Evolutionary conservation across 768 basidiomycete species (phyloP), one percentile per base, ranked within the genome.

Genomic region (Strobilomyces dryophilus): DNA sequence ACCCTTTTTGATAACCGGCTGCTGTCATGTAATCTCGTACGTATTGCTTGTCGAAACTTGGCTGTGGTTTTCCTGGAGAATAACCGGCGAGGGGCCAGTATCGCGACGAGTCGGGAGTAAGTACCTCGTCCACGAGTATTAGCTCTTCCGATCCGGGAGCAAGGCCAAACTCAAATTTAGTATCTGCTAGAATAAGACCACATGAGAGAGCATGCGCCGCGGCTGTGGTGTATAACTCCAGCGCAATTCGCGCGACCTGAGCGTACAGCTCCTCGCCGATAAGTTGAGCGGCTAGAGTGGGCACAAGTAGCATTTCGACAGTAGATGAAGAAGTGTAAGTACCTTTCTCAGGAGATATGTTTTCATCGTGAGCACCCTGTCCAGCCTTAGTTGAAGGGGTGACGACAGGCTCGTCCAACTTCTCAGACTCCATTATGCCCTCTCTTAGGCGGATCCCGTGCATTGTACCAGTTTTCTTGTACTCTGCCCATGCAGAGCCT

Each of bases 321-420:
- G 14, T 14, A 45, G 44, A 41, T 9, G 29, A 17, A 20, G 36
- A 26, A 24, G 20, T 15, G 57, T 71, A 46, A 42, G 9, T 45
- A 86, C 91, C 86, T 79, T 81, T 76, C 53, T 86, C 83, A 6
- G 90, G 89, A 46, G 89, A 87, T 56, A 95, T 92, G 66, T 99
- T 99, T 70, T 98, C 95, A 67, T 99, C 97, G 64, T 99, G 95
- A 41, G 79, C 77, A 1, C 97, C 97, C 62, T 88, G 85, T 51
- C 92, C 93, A 1, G 95, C 97, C 67, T 99, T 98, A 7, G 97
- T 98, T 0, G 93, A 95, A 0, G 97, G 97, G 0, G 97, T 99
- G 68, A 99, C 95, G 27, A 98, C 72, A 2, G 95, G 90, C 54
- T 84, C 74, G 1, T 85, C 80, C 20, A 99, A 74, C 64, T 87